These are phyloP conservation scores for Aaosphaeria pasadenensis DNA, from an alignment of 2,329 filamentous ascomycete genomes.

Conservation along the genomic window DNA sequence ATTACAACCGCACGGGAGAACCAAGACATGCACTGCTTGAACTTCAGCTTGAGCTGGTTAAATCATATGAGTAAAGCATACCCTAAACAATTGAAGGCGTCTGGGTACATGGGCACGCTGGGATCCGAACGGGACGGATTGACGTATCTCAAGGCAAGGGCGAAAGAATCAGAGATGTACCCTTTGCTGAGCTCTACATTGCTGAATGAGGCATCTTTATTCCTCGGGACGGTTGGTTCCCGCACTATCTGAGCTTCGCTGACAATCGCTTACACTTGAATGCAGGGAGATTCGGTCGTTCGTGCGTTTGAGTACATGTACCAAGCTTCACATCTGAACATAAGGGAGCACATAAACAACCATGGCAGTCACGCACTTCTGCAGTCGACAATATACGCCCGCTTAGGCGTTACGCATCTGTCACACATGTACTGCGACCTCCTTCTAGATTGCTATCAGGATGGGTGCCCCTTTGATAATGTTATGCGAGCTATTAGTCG, in stretches of 20 bases:
- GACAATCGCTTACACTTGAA: slow-evolving; percentile 4
- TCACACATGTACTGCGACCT: slow-evolving; percentile 65
- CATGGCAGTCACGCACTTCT: slow-evolving; percentile 73
- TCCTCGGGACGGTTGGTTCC: slow-evolving; percentile 65
- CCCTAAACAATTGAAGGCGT: slow-evolving; percentile 67
- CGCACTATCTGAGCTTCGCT: background rate
- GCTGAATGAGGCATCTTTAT: slow-evolving; percentile 80
- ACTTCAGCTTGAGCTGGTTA: slow-evolving; percentile 93
- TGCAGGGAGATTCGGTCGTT: slow-evolving; percentile 55
- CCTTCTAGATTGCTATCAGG: slow-evolving; percentile 70
- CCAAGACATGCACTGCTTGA: slow-evolving; percentile 85
- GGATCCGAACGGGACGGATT: slow-evolving; percentile 79
- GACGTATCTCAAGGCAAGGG: slow-evolving; percentile 78
- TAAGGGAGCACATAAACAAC: slow-evolving; percentile 72
- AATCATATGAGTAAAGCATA: slow-evolving; percentile 91
- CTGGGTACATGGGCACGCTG: slow-evolving; percentile 70
- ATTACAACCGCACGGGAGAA: slow-evolving; percentile 94
- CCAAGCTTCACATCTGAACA: slow-evolving; percentile 77
- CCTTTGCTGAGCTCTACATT: slow-evolving; percentile 78
- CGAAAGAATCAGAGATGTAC: slow-evolving; percentile 84
- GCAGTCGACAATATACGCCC: slow-evolving; percentile 69
- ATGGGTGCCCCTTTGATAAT: slow-evolving; percentile 70
- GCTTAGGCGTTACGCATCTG: slow-evolving; percentile 63
- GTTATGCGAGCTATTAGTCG: slow-evolving; percentile 71
- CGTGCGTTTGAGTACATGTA: slow-evolving; percentile 72